These are phyloP conservation scores for Mucor plumbeus DNA, from an alignment of 371 early-diverging fungal species.

Conservation along the genomic window DNA sequence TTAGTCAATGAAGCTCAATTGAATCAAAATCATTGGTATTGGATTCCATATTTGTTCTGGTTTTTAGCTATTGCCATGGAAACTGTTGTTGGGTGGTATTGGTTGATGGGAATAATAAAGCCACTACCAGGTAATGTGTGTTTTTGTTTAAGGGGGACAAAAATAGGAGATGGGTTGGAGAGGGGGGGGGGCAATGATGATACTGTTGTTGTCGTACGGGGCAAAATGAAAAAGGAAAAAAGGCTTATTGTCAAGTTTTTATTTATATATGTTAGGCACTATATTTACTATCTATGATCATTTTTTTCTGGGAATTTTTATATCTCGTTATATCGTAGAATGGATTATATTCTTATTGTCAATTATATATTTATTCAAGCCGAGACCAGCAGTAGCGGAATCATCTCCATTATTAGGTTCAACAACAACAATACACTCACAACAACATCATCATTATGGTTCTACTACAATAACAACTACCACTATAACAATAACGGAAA, in stretches of 20 bases:
- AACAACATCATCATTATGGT: conserved; percentile 8
- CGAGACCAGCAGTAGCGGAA: conserved; percentile 9
- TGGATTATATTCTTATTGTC: conserved; percentile 26
- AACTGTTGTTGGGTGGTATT: conserved; percentile 45
- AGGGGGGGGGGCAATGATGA: neutral
- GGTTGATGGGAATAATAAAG: conserved; percentile 39
- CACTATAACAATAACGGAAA: conserved; percentile 17
- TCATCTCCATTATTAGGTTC: conserved; percentile 15
- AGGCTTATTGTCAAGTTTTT: neutral
- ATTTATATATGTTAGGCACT: conserved; percentile 13
- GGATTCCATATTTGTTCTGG: conserved; percentile 54
- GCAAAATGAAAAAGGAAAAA: neutral
- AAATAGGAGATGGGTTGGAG: neutral
- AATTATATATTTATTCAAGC: conserved; percentile 38
- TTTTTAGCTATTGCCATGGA: conserved; percentile 37
- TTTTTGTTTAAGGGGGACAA: neutral
- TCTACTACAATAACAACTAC: neutral
- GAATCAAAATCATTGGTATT: conserved; percentile 43
- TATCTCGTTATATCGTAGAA: conserved; percentile 44
- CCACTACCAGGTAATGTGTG: conserved; percentile 39
- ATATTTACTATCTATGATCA: conserved; percentile 46
- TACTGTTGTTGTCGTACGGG: neutral
- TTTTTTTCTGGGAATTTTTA: conserved; percentile 36
- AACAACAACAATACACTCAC: conserved; percentile 21
- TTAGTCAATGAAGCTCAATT: conserved; percentile 41